Base-by-base conservation (phyloP, 768 basidiomycete species). In the Podaxis mareebaensis region DNA sequence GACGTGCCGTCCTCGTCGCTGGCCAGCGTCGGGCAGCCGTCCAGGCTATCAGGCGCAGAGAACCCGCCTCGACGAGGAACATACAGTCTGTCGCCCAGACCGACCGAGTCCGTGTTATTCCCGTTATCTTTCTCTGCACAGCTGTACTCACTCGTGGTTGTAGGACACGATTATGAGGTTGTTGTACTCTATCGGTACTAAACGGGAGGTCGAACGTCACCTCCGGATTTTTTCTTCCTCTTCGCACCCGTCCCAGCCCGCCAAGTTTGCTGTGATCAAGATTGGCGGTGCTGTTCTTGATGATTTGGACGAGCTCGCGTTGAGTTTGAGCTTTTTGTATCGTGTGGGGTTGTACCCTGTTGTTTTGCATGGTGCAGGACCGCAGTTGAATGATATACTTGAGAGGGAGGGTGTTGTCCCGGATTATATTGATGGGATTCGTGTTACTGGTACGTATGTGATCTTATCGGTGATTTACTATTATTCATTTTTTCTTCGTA, bases 301-400 rank as follows among this genome's bases (percentile, higher is more conserved):
- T 70, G 86, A 99, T 64, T 79, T 98, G 58, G 91, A 98, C 66
- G 96, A 98, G 67, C 88, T 99, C 53, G 95, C 96, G 4, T 86
- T 96, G 56, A 96, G 92, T 66, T 83, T 99, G 69, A 96, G 94
- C 77, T 99, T 99, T 82, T 81, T 99, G 64, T 96, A 96, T 78
- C 88, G 95, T 36, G 91, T 99, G 54, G 97, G 97, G 3, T 85
- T 99, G n/a, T 99, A 96, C 78, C 97, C 97, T 0, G 91, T 99
- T 64, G 88, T 99, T 55, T 84, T 99, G 4, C 97, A 99, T 78
- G 97, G 97, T 55, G 96, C 90, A 65, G 96, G 96, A 28, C 96
- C 95, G 22, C 96, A 97, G 73, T 77, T 96, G 67, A 99, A 99
- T 78, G 88, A 89, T 64, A 93, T 97, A 68, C 89, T 99, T 65